Percentiles rank a stretch among this genome's conserved stretches.
Evolutionary conservation across 345 rosid genomes (phyloP).

Genomic region (Salix dunnii): DNA sequence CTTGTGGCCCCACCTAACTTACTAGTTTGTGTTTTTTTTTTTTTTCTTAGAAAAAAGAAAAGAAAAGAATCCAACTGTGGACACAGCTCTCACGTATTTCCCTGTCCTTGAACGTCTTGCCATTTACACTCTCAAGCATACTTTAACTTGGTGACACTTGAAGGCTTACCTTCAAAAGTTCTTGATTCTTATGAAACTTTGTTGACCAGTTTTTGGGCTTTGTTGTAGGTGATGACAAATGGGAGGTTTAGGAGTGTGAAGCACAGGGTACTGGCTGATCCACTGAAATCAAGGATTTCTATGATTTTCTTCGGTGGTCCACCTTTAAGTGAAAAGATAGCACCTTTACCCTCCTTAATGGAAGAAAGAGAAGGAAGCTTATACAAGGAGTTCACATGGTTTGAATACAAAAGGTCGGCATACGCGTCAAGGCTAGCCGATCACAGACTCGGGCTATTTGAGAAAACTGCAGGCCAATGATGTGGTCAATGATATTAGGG

Average conservation of each 20-base stretch:
- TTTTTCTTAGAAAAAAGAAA: neutral
- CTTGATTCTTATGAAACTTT: neutral
- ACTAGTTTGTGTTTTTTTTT: too few relatives aligned
- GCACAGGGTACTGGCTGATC: slow-evolving; percentile 74
- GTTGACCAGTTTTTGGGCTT: neutral
- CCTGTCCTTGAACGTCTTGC: too few relatives aligned
- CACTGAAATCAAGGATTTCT: slow-evolving; percentile 61
- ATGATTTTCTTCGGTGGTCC: slow-evolving; percentile 94
- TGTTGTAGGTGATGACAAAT: slow-evolving; percentile 74
- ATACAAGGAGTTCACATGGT: slow-evolving; percentile 86
- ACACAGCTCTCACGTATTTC: neutral
- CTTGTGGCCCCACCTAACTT: neutral
- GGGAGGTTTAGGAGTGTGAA: slow-evolving; percentile 85
- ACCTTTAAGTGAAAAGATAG: slow-evolving; percentile 52
- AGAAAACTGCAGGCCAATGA: slow-evolving; percentile 27
- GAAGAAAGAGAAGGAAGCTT: slow-evolving; percentile 55
- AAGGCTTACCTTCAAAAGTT: too few relatives aligned
- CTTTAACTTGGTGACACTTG: too few relatives aligned
- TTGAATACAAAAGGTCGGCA: slow-evolving; percentile 69
- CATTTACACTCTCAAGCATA: too few relatives aligned
- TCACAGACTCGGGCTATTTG: slow-evolving; percentile 67
- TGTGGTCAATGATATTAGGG: slow-evolving; percentile 14
- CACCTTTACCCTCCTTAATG: slow-evolving; percentile 50
- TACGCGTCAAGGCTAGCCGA: slow-evolving; percentile 75
- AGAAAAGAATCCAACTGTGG: neutral